Evolutionary conservation across 2,329 filamentous ascomycete species (phyloP), one percentile per base, ranked within the genome.

Genomic region (Boeremia lycopersici): DNA sequence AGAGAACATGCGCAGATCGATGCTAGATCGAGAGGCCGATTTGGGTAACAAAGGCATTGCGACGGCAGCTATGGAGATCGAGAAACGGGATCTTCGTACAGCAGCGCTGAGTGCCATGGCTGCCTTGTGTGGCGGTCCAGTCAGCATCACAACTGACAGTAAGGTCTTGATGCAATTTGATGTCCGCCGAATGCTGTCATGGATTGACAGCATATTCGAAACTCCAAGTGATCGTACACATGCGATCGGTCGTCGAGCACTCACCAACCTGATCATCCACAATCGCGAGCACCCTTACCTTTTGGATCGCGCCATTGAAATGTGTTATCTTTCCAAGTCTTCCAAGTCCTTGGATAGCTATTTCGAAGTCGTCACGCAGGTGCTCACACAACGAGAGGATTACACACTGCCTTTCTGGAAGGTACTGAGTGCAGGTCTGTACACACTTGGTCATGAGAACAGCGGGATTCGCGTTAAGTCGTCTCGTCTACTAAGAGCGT

Each of bases 21-120:
- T 95, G 62, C 87, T 96, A 31, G 87, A 93, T 47, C 89, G 91
- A 50, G 90, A 95, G 56, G 79, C 82, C 52, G 86, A 89, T 17
- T 76, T 88, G 15, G 86, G 87, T 11, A 91, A 93, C 69, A 85
- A 90, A 61, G 87, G 89, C 4, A 91, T 88, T 19, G 84, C 90
- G 34, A 93, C 90, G 19, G 93, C 93, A 25, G 90, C 92, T 1
- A 95, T 96, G 84, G 95, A 98, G 71, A 98, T 97, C 62, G 93
- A 99, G 76, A 98, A 96, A 78, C 87, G 90, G 59, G 96, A 96
- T 69, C 82, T 99, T 33, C 86, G 91, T 53, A 95, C 89, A 19
- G 92, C 95, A 28, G 93, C 95, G 1, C 81, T 99, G 38, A 96
- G 93, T 73, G 89, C 96, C 25, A 98, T 99, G 95, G 93, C 95